These are phyloP conservation scores for Aspergillus oerlinghausenensis DNA, from an alignment of 2,329 filamentous ascomycete genomes.

Conservation along the genomic window DNA sequence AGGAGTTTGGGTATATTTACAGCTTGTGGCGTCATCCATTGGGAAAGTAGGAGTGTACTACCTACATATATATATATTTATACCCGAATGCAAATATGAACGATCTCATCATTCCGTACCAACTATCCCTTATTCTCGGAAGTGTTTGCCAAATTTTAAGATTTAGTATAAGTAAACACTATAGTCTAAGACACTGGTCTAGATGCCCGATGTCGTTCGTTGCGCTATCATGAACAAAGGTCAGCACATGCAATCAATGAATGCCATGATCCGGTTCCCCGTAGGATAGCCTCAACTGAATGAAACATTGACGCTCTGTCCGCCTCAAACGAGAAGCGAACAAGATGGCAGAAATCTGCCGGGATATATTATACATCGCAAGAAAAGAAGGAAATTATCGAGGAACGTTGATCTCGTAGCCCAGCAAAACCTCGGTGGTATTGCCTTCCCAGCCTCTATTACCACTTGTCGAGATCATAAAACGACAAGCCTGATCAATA, in stretches of 20 bases:
- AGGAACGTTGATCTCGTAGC: constrained; percentile 75
- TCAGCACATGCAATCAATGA: too few species aligned
- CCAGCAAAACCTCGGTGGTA: constrained; percentile 83
- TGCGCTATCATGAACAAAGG: too few species aligned
- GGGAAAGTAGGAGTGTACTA: background rate
- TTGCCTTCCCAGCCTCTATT: constrained; percentile 93
- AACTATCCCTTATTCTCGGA: background rate
- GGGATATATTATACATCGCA: background rate
- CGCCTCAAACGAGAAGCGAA: background rate
- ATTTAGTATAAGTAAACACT: background rate
- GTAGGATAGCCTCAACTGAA: too few species aligned
- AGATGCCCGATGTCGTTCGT: background rate
- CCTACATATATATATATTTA: background rate
- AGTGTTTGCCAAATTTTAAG: background rate
- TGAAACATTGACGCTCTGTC: too few species aligned
- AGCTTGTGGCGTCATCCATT: constrained; percentile 1
- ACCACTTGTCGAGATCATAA: constrained; percentile 87
- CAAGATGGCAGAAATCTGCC: background rate
- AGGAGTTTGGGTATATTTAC: background rate
- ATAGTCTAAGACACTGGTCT: background rate
- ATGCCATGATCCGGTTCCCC: background rate
- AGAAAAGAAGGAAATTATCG: constrained; percentile 8
- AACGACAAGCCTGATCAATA: constrained; percentile 79
- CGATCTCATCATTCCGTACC: background rate
- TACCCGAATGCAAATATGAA: background rate